Evolutionary conservation across 768 basidiomycete genomes (phyloP), one percentile per base, ranked within the genome.

Genomic region (Lepiota subincarnata): DNA sequence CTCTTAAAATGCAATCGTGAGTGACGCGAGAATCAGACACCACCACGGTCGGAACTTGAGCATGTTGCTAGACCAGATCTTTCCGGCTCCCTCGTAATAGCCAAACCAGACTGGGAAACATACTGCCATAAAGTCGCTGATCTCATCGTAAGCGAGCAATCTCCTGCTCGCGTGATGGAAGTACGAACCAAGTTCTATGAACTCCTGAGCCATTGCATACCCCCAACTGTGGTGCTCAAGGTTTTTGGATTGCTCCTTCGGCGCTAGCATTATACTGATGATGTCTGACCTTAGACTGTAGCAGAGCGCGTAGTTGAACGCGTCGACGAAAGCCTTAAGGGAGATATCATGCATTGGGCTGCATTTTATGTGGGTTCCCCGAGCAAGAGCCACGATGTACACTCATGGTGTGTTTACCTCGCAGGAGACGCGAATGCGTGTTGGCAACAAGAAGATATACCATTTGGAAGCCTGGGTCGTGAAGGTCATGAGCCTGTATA

Each of bases 61-160:
- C 40, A 47, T 35, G 14, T 44, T 39, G 44, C 11, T 61, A 92
- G 90, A 51, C 88, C 90, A n/a, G 89, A 93, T 66, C 76, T 96
- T 36, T 80, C 83, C 4, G 89, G 89, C 28, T 72, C 87, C 36
- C 70, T 93, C 53, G 77, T 80, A 31, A 92, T 96, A 53, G 92
- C 94, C 12, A 94, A 98, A 69, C 94, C 97, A n/a, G 97, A 99
- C 64, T 99, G 97, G 97, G 97, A 99, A 68, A 90, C 89, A 10
- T 99, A 97, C 66, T 97, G 95, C 60, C 77, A 86, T 60, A 92
- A 93, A 66, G 86, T 98, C 10, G 94, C 89, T 12, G 92, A 95
- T 66, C 72, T 90, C 63, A 94, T 99, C 57, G 73, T 98, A 14
- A 77, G 82, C 56, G 92, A 97, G 62, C 97, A 99, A 70, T 83